Base-by-base conservation (phyloP, 108 stramenopile genomes). In the Aurantiochytrium sp. region DNA sequence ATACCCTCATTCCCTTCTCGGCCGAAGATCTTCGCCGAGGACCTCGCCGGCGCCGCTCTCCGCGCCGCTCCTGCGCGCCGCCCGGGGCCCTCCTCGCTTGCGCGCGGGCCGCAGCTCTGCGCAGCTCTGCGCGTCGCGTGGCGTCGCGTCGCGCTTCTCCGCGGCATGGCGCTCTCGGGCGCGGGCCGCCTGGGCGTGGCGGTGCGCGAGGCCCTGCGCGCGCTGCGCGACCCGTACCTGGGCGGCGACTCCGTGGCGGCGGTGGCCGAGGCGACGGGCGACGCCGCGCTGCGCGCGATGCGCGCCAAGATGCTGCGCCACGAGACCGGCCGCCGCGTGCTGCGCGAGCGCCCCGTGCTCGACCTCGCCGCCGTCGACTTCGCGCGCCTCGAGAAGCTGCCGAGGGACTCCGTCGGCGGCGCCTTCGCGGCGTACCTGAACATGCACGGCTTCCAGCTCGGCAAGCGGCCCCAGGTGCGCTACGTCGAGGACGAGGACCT, bases 401-500 rank as follows among this genome's bases (percentile, higher is more conserved):
- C 73, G 6, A 24, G 10, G 39, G 42, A 48, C 19, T 22, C 73
- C 42, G 73, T 81, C 45, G 73, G 73, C 39, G 73, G 73, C 42
- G 73, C 73, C n/a, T 81, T 48, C 24, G 73, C 73, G 17, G 42
- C 42, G 4, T 81, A 81, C 45, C 2, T 81, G 45, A 41, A 81
- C 19, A 81, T 81, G 73, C 73, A 81, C 30, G 73, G 73, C 19
- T 81, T 81, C 24, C 19, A 48, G 45, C 32, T 81, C 39, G 73
- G 73, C 19, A 48, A 12, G 73, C 73, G 73, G 36, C 73, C 73
- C 87, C 86, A 90, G 6, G 94, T 98, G 3, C 89, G 91, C 27
- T 95, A 93, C 87, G 86, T 96, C 34, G 88, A 93, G 32, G 95
- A 96, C 50, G 94, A 95, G 37, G 95, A 96, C 48, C 91, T 98